These are phyloP conservation scores for Trichoderma sp. DNA, from an alignment of 2,329 filamentous ascomycete species.

Conservation along the genomic window DNA sequence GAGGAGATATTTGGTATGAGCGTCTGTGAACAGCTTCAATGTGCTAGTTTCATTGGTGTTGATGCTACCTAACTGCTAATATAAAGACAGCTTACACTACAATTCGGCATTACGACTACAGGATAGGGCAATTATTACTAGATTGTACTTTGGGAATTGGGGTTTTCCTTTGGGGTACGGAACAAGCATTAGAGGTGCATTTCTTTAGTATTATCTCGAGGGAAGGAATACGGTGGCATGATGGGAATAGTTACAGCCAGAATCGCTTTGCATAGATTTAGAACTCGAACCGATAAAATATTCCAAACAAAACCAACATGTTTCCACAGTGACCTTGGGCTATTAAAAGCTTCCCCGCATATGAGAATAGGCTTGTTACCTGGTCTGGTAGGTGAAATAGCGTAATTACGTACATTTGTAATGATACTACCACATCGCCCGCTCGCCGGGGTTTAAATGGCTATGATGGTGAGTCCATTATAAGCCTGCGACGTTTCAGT, in stretches of 20 bases:
- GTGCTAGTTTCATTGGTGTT: background rate
- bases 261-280: background rate
- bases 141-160: background rate
- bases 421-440: background rate
- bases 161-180: background rate
- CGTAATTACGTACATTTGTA: background rate
- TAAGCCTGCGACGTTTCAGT: constrained; percentile 6
- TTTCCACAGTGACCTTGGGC: background rate
- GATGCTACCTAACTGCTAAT: background rate
- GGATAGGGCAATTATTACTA: too few relatives aligned
- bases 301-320: background rate
- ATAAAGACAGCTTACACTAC: background rate
- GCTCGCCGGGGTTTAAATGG: background rate
- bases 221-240: background rate
- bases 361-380: background rate
- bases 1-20: background rate
- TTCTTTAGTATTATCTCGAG: background rate
- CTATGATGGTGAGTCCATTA: background rate
- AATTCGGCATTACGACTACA: background rate
- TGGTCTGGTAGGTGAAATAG: background rate
- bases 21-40: background rate
- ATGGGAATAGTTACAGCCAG: background rate
- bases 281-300: background rate
- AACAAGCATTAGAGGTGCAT: background rate
- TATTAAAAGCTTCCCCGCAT: background rate